Conservation (phyloP, 331 rosid species). For the Rosa hybrid region DNA sequence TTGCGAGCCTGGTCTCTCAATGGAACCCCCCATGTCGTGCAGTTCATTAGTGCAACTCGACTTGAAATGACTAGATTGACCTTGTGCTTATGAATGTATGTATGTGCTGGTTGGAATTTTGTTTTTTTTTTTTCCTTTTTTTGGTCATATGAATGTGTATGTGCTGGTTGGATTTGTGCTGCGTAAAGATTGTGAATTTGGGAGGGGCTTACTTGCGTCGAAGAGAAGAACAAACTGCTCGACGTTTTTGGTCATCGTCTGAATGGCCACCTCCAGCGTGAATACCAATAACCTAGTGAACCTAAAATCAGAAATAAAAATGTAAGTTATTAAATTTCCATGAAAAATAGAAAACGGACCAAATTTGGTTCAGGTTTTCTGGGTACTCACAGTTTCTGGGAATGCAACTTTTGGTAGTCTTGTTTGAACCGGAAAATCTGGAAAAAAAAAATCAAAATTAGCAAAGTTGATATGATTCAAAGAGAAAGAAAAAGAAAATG, state of each 20-base stretch:
- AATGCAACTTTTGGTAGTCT: conserved; percentile 78
- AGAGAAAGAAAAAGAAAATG: not conserved
- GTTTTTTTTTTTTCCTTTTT: too few species aligned
- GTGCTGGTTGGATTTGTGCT: too few species aligned
- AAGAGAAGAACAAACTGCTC: conserved; percentile 80
- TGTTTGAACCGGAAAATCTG: conserved; percentile 93
- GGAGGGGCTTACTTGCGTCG: conserved; percentile 79
- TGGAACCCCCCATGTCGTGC: conserved; percentile 16
- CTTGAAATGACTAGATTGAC: conserved; percentile 17
- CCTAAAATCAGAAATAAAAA: conserved; percentile 36
- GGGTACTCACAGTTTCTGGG: conserved; percentile 79
- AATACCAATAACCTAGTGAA: conserved; percentile 80
- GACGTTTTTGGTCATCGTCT: conserved; percentile 76
- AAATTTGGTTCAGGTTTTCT: not conserved
- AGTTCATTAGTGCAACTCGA: not conserved
- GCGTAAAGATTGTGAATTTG: not conserved
- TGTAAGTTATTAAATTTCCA: not conserved
- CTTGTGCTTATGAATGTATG: not conserved
- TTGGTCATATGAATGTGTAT: not conserved
- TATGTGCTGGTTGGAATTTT: not conserved
- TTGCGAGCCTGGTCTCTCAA: conserved; percentile 23
- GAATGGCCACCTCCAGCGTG: conserved; percentile 87
- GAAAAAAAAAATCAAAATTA: not conserved
- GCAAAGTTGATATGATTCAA: not conserved
- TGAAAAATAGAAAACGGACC: not conserved